A percentile compares a stretch with the other conserved stretches of the same genome.
phyloP scores from a whole-genome alignment of 1,139 yeast species.

The Saccharomyces hybrid region DNA sequence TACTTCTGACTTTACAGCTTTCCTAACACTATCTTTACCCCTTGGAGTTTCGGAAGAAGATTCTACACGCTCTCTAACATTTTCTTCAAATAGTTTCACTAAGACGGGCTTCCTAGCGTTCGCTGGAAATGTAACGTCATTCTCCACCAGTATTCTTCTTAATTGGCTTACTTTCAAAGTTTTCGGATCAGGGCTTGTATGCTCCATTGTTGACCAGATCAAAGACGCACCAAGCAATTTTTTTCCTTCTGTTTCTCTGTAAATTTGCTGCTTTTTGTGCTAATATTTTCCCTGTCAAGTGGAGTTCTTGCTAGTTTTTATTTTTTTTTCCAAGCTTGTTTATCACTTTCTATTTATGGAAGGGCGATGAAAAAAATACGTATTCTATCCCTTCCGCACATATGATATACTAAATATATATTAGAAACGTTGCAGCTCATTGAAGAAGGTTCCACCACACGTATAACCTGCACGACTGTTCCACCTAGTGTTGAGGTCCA shows the following conservation, averaged over 20 bases:
- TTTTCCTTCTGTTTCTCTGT: background rate
- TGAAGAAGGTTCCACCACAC: background rate
- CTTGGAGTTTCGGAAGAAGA: background rate
- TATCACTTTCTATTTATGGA: background rate
- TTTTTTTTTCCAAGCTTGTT: background rate
- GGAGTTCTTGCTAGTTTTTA: background rate
- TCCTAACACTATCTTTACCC: background rate
- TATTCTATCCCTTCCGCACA: background rate
- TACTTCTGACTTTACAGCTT: background rate
- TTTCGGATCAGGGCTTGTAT: slow-evolving; percentile 45
- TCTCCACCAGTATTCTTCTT: slow-evolving; percentile 49
- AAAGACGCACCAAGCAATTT: background rate
- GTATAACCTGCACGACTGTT: background rate
- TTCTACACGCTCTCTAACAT: background rate
- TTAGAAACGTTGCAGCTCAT: background rate
- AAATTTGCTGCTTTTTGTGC: background rate
- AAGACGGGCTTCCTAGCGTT: slow-evolving; percentile 56
- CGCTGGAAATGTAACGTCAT: slow-evolving; percentile 48
- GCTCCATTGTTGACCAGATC: slow-evolving; percentile 1
- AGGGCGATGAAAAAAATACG: background rate
- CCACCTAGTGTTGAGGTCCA: background rate
- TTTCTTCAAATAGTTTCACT: slow-evolving; percentile 42
- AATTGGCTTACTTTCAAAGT: slow-evolving; percentile 55
- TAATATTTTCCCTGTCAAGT: background rate
- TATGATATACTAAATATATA: background rate